Percentiles rank a stretch among this genome's conserved stretches.
Conservation (phyloP, 306 rosid genomes). For the Sicyos edulis region DNA sequence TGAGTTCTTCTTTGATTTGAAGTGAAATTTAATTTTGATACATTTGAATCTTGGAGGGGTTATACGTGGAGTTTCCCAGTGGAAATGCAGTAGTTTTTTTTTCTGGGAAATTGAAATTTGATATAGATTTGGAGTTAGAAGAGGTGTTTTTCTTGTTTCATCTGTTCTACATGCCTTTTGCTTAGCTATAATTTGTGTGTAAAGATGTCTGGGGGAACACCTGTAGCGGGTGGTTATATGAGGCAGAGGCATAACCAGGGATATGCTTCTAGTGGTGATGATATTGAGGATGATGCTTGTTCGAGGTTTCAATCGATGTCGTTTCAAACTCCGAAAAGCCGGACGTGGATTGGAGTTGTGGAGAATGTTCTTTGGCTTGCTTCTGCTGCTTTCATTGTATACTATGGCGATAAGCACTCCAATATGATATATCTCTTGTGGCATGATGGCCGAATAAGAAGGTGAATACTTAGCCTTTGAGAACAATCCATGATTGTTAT, state of each 20-base stretch:
- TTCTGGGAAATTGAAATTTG: constrained; percentile 19
- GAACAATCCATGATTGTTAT: not conserved
- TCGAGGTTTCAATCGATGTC: constrained; percentile 47
- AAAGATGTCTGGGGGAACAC: constrained; percentile 93
- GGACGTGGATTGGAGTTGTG: constrained; percentile 61
- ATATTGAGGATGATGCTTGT: constrained; percentile 92
- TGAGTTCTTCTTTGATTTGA: constrained; percentile 30
- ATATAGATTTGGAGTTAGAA: constrained; percentile 29
- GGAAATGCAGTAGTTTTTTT: constrained; percentile 14
- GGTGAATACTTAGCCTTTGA: constrained; percentile 35
- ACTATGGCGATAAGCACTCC: constrained; percentile 73
- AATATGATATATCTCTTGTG: constrained; percentile 75
- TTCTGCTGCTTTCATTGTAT: constrained; percentile 68
- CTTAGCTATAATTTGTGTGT: constrained; percentile 25
- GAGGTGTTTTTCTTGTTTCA: constrained; percentile 16
- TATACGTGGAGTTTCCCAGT: constrained; percentile 8
- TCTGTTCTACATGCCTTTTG: constrained; percentile 30
- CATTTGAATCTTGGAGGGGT: constrained; percentile 16
- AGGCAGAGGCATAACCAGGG: constrained; percentile 98
- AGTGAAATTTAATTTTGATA: constrained; percentile 17
- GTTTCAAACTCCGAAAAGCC: constrained; percentile 38
- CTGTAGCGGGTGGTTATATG: constrained; percentile 69
- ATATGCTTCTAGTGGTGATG: constrained; percentile 89
- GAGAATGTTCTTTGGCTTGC: constrained; percentile 87
- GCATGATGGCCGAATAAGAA: constrained; percentile 76